Base-by-base conservation (phyloP, 2,329 filamentous ascomycete genomes). In the Annulohypoxylon truncatum region DNA sequence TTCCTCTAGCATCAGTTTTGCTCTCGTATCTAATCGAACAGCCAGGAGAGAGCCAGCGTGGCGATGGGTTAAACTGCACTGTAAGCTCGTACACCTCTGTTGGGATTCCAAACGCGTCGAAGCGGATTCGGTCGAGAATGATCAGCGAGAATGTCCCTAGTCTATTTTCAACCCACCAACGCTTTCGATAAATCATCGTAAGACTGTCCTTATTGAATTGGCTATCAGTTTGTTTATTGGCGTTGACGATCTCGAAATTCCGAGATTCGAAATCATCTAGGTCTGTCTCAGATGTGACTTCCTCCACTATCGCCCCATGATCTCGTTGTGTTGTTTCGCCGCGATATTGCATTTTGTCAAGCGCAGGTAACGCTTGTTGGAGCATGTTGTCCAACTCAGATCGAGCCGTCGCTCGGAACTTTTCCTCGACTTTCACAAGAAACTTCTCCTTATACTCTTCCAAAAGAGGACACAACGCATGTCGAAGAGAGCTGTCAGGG, bases 371-470 rank as follows among this genome's bases (percentile, higher is more conserved):
- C 5, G 38, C 20, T 1, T 31, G 24, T 22, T 55, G 24, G 5
- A 62, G 9, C 18, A 48, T 33, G 15, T 40, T 48, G 18, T 62
- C 52, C 13, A 64, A 51, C 33, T 62, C 51, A 12, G 56, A 31
- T 13, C 56, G 54, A 44, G 61, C 58, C 8, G 58, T 44, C 31
- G 31, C 48, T 46, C 46, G 66, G 24, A 52, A 70, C 6, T 67
- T 44, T 40, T 64, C 66, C 29, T 57, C 62, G 5, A 57, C 61
- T 24, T 50, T 59, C 15, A 20, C n/a, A n/a, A 66, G 20, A 2
- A 64, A 22, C 31, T 31, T 61, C 18, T 70, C 63, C n/a, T 26
- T 44, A 12, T 66, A 70, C 18, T 69, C 61, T n/a, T 72, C 70
- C 4, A 72, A 18, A 15, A 69, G 26, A 1, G 64, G 31, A 15